A percentile compares a stretch with the other conserved stretches of the same genome.
These are phyloP conservation scores for Nemophila menziesii DNA, from an alignment of 257 asterid genomes.

Conservation along the genomic window DNA sequence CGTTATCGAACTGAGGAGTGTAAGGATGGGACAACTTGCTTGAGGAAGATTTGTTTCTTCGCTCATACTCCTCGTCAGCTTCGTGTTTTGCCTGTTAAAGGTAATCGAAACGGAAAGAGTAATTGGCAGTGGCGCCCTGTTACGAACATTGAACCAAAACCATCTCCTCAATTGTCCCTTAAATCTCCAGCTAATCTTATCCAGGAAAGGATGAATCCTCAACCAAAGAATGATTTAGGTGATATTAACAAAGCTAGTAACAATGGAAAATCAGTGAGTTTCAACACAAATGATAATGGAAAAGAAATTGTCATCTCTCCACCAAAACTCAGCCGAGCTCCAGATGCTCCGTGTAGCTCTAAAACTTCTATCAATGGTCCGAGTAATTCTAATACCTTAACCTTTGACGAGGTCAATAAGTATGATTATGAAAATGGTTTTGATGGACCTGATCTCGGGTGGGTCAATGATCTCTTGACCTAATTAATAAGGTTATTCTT, in stretches of 20 bases:
- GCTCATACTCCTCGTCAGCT: conserved; percentile 82
- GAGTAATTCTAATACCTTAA: too few species aligned
- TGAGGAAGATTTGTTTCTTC: conserved; percentile 78
- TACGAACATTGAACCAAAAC: too few species aligned
- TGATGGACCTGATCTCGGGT: conserved; percentile 77
- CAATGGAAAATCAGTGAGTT: too few species aligned
- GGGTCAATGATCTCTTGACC: conserved; percentile 90
- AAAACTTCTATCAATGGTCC: too few species aligned
- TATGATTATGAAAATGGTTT: conserved; percentile 20
- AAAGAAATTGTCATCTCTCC: conserved; percentile 60
- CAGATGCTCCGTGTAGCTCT: conserved; percentile 15
- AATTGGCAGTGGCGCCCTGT: too few species aligned
- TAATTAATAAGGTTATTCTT: too few species aligned
- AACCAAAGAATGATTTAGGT: too few species aligned
- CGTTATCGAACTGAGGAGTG: conserved; percentile 92
- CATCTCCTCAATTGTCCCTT: conserved; percentile 50
- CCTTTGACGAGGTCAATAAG: conserved; percentile 26
- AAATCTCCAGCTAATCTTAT: conserved; percentile 25
- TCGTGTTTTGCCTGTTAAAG: conserved; percentile 63
- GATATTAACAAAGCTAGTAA: too few species aligned
- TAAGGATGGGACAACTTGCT: conserved; percentile 88
- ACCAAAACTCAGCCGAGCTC: conserved; percentile 32
- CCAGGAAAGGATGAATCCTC: too few species aligned
- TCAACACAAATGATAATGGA: conserved; percentile 28
- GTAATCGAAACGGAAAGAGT: too few species aligned